Conservation (phyloP, 495 filamentous ascomycete genomes). For the Penicillium pulvis region DNA sequence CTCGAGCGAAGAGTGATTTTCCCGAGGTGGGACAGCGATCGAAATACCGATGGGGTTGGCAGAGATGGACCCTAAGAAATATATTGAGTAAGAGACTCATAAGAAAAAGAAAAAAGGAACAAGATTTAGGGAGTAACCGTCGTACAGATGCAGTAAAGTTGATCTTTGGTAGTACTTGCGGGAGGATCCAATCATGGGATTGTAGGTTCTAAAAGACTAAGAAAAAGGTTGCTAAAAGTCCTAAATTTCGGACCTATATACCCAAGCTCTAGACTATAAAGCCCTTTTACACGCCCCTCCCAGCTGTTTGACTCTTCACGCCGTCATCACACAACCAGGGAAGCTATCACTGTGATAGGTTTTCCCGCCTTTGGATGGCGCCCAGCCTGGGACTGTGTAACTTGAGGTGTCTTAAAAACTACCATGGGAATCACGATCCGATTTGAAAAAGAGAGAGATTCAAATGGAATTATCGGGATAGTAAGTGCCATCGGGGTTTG, state of each 20-base stretch:
- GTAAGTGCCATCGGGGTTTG: neutral
- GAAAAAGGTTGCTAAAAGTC: neutral
- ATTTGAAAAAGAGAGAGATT: neutral
- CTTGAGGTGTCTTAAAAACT: slow-evolving; percentile 25
- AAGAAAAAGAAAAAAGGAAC: slow-evolving; percentile 8
- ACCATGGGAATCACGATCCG: slow-evolving; percentile 7
- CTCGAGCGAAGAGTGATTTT: slow-evolving; percentile 21
- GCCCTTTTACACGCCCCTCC: neutral
- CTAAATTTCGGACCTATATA: neutral
- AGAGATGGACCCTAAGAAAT: slow-evolving; percentile 21
- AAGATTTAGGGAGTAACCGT: slow-evolving; percentile 19
- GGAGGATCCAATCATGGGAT: slow-evolving; percentile 2
- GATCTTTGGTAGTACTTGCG: slow-evolving; percentile 3
- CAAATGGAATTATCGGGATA: neutral
- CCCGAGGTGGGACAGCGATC: slow-evolving; percentile 31
- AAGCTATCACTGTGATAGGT: slow-evolving; percentile 19
- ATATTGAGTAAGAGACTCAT: neutral
- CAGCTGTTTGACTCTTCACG: slow-evolving; percentile 10
- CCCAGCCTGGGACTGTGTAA: slow-evolving; percentile 25
- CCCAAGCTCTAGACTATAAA: slow-evolving; percentile 10
- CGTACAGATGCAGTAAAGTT: slow-evolving; percentile 20
- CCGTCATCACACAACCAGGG: slow-evolving; percentile 20
- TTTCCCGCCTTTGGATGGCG: slow-evolving; percentile 5
- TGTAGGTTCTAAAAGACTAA: neutral
- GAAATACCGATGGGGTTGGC: slow-evolving; percentile 20